Base-by-base conservation (phyloP, 1,284 basidiomycete species). In the Austroboletus olivaceoglutinosus region DNA sequence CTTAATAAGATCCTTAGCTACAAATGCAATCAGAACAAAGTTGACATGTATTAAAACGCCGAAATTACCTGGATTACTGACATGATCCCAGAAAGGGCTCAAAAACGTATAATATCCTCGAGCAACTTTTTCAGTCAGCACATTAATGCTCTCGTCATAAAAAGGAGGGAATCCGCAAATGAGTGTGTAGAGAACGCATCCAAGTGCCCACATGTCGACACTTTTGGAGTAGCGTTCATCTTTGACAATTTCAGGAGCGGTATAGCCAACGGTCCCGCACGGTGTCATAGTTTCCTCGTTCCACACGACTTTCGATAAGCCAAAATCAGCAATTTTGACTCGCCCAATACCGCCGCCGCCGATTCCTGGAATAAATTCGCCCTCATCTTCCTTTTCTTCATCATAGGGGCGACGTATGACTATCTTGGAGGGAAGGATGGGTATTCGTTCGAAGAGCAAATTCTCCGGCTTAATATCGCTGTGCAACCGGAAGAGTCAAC, bases 131-230 rank as follows among this genome's bases (percentile, higher is more conserved):
- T 99, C 96, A 0, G 97, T 99, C 43, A 99, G 80, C 42, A 98
- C 93, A 61, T 91, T 93, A 73, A 99, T 99, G 64, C 92, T 96
- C 72, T 99, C 97, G 61, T 99, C 97, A 71, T 99, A 99, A 76
- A 99, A 99, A 0, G 97, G 92, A 48, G 94, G 93, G 76, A 98
- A 98, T 47, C 96, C 97, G 65, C 97, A 99, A n/a, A 99, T 82
- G 3, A 99, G 76, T 2, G 97, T 99, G 74, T 99, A 99, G 5
- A 99, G 79, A 21, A 99, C 97, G 70, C 97, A 99, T 27, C 97
- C 97, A 36, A 99, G 75, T 4, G 97, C 97, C 97, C 97, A 99
- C 97, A 99, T 99, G 70, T 99, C 97, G 50, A 99, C 97, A 63
- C 89, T 93, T 75, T 98, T 98, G 69, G 89, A 93, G 70, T 99